Conservation (phyloP, 2,329 filamentous ascomycete genomes). For the Fusarium avenaceum region DNA sequence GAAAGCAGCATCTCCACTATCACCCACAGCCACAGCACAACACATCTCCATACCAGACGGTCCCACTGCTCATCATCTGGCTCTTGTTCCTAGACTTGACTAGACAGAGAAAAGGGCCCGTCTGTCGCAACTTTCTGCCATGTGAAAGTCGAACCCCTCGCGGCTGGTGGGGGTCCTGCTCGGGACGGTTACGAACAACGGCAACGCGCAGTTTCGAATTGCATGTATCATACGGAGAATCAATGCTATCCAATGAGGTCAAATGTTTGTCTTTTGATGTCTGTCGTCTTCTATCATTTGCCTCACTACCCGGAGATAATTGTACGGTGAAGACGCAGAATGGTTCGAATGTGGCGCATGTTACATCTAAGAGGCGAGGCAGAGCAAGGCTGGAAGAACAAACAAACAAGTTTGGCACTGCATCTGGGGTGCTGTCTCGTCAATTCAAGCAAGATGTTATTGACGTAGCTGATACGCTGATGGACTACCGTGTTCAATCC, state of each 20-base stretch:
- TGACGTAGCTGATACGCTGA: slow-evolving; percentile 29
- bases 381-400: slow-evolving; percentile 14
- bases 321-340: slow-evolving; percentile 22
- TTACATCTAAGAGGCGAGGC: not conserved
- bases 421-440: slow-evolving; percentile 14
- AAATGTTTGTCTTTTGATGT: not conserved
- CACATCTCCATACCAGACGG: slow-evolving; percentile 43
- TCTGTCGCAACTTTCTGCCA: slow-evolving; percentile 15
- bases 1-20: slow-evolving; percentile 32
- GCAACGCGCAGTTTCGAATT: slow-evolving; percentile 27
- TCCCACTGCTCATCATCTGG: slow-evolving; percentile 41
- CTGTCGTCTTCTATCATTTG: not conserved
- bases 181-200: slow-evolving; percentile 35
- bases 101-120: slow-evolving; percentile 22
- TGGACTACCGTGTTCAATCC: slow-evolving; percentile 3
- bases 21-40: slow-evolving; percentile 21
- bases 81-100: slow-evolving; percentile 39
- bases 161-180: slow-evolving; percentile 21
- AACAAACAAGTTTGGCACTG: slow-evolving; percentile 10
- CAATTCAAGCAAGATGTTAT: slow-evolving; percentile 34
- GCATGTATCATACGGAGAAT: slow-evolving; percentile 3
- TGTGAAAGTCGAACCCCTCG: slow-evolving; percentile 41
- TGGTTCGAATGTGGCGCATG: slow-evolving; percentile 15
- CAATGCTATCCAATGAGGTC: slow-evolving; percentile 4
- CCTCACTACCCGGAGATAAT: slow-evolving; percentile 7